phyloP scores from a whole-genome alignment of 2,329 filamentous ascomycete species.

The Venturia aucupariae region DNA sequence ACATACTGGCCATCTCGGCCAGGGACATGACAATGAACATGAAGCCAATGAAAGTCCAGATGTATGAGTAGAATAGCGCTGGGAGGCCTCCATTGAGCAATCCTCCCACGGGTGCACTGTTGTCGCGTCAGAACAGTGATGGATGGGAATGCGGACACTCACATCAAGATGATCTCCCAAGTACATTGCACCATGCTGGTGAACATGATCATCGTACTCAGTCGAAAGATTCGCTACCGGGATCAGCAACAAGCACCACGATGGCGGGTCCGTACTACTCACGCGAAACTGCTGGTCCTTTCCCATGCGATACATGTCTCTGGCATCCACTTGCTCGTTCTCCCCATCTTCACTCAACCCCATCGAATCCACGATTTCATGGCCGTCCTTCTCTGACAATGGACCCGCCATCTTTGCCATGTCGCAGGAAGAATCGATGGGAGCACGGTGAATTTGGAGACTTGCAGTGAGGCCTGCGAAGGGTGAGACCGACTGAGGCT shows the following conservation, averaged over 20 bases:
- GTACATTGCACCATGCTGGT: constrained; percentile 13
- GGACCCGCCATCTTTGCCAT: not conserved
- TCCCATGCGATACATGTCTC: constrained; percentile 17
- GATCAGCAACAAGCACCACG: not conserved
- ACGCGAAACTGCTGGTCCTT: constrained; percentile 16
- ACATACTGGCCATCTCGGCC: constrained; percentile 27
- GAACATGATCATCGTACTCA: constrained; percentile 15
- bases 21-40: constrained; percentile 25
- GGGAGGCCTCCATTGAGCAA: constrained; percentile 27
- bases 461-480: not conserved
- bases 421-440: not conserved
- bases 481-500: no score
- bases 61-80: constrained; percentile 27
- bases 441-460: not conserved
- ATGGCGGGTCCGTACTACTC: not conserved
- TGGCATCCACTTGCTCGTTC: constrained; percentile 3
- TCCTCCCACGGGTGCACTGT: not conserved
- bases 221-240: constrained; percentile 12
- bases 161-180: constrained; percentile 15
- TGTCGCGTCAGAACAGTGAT: not conserved
- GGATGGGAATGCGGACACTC: not conserved
- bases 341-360: not conserved
- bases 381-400: constrained; percentile 1
- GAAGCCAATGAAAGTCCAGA: constrained; percentile 27
- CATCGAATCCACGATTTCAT: not conserved